Percentiles rank a stretch among this genome's conserved stretches.
These are phyloP conservation scores for Hymenotorrendiella dingleyae DNA, from an alignment of 2,329 filamentous ascomycete genomes.

Conservation along the genomic window DNA sequence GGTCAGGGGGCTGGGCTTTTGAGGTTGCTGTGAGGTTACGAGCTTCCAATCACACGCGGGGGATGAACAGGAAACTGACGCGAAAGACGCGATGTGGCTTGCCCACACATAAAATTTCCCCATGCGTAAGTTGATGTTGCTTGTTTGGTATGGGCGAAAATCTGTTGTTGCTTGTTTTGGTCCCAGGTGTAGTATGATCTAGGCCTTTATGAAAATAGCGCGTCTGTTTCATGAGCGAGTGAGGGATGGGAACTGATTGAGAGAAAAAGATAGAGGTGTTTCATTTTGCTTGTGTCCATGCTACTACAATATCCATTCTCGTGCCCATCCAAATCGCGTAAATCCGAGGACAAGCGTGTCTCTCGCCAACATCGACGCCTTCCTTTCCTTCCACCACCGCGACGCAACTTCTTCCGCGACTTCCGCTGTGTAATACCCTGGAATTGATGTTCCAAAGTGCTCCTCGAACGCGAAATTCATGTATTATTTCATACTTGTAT, in stretches of 20 bases:
- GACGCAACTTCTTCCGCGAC: no score
- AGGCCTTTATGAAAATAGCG: not conserved
- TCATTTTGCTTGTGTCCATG: not conserved
- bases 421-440: no score
- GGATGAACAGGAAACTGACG: constrained; percentile 16
- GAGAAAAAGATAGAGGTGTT: not conserved
- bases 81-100: constrained; percentile 12
- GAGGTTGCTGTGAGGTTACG: constrained; percentile 4
- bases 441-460: no score
- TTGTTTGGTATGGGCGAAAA: not conserved
- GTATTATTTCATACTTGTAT: no score
- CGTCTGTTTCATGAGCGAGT: constrained; percentile 9
- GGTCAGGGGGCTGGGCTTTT: no score
- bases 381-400: no score
- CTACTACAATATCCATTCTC: no score
- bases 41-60: not conserved
- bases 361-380: no score
- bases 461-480: no score
- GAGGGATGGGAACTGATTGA: not conserved
- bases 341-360: no score
- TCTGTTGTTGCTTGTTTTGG: not conserved
- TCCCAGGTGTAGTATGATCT: not conserved
- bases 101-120: no score
- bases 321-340: no score
- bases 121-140: not conserved